Conservation (phyloP, 164 flowering plant species). For the Pachysandra terminalis region DNA sequence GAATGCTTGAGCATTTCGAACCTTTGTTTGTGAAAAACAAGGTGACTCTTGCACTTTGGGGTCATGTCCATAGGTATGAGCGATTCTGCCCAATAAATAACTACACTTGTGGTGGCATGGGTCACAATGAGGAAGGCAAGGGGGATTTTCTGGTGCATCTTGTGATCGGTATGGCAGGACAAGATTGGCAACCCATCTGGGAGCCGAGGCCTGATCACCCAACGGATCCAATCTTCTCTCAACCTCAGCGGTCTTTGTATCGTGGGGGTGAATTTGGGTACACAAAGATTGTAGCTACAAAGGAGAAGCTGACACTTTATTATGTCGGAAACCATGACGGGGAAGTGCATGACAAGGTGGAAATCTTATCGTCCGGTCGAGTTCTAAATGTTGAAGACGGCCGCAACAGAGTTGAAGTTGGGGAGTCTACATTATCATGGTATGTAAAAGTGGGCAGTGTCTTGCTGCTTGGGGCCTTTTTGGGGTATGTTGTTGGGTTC, state of each 20-base stretch:
- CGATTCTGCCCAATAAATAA: conserved; percentile 90
- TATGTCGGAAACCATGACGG: conserved; percentile 96
- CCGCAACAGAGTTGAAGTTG: conserved; percentile 2
- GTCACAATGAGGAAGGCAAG: conserved; percentile 16
- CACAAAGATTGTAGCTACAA: conserved; percentile 70
- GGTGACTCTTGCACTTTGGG: conserved; percentile 90
- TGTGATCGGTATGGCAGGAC: conserved; percentile 98
- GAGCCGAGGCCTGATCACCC: conserved; percentile 73
- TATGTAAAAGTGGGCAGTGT: conserved; percentile 57
- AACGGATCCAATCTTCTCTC: conserved; percentile 68
- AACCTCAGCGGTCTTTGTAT: conserved; percentile 64
- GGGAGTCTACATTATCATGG: conserved; percentile 34
- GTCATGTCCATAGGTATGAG: conserved; percentile 94
- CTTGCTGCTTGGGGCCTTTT: conserved; percentile 58
- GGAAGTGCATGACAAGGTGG: conserved; percentile 75
- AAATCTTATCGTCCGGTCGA: conserved; percentile 61
- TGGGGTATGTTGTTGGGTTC: conserved; percentile 68
- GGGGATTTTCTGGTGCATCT: conserved; percentile 63
- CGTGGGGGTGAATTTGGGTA: conserved; percentile 95
- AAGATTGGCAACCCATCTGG: conserved; percentile 96
- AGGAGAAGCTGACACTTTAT: conserved; percentile 64
- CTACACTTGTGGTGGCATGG: conserved; percentile 66
- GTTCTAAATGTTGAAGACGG: conserved; percentile 30
- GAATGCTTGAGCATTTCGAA: conserved; percentile 67
- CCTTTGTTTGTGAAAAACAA: conserved; percentile 78